Conservation (phyloP, 2,329 filamentous ascomycete genomes). For the Botryotinia narcissicola region DNA sequence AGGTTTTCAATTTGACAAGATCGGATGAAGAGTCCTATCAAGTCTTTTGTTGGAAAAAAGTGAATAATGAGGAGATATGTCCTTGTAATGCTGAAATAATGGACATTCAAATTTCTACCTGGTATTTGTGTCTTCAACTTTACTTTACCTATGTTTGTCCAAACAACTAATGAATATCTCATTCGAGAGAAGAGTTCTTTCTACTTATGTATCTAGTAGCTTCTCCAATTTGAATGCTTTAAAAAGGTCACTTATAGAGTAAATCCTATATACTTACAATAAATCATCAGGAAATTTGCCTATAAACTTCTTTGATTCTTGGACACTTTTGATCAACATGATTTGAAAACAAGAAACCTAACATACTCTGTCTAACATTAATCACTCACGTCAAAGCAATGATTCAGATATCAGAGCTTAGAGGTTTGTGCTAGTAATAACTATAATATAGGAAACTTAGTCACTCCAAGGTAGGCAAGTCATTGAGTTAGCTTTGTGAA, state of each 20-base stretch:
- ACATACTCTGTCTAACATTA: not conserved
- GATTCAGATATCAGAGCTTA: not conserved
- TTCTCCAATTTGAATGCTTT: not conserved
- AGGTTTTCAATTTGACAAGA: not conserved
- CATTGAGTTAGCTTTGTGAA: not conserved
- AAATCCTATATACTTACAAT: not conserved
- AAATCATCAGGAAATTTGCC: not conserved
- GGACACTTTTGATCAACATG: not conserved
- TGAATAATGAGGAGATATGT: not conserved
- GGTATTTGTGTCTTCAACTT: not conserved
- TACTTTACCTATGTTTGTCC: not conserved
- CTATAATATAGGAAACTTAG: not conserved
- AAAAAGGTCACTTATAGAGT: accelerated
- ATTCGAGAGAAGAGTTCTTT: not conserved
- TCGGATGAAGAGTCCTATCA: accelerated
- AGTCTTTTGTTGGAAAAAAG: not conserved
- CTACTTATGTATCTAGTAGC: not conserved
- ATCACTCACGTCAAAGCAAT: not conserved
- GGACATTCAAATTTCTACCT: not conserved
- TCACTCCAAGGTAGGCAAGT: not conserved
- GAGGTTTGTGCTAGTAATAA: not conserved
- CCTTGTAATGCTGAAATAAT: not conserved
- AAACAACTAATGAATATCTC: not conserved
- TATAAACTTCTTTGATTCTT: not conserved
- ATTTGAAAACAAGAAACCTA: not conserved